Evolutionary conservation across 2,329 filamentous ascomycete species (phyloP).

Genomic region (Diplodia mutila): DNA sequence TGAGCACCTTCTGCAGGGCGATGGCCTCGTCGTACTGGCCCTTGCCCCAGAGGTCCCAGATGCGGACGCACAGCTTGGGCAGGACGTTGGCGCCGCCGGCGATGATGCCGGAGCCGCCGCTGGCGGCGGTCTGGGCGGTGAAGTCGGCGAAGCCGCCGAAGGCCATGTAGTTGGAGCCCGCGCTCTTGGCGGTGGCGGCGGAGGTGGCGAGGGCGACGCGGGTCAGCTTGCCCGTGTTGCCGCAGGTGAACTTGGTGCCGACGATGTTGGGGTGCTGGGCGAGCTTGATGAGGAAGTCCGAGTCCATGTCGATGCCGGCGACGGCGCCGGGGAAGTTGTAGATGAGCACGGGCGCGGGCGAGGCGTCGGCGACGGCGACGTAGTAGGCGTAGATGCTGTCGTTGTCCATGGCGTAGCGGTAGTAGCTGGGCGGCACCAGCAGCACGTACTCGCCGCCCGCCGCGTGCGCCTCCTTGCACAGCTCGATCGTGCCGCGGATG

Average conservation of each 20-base stretch:
- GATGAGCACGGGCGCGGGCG: slow-evolving; percentile 76
- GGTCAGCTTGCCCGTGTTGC: slow-evolving; percentile 86
- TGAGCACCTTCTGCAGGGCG: slow-evolving; percentile 75
- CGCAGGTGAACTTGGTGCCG: slow-evolving; percentile 90
- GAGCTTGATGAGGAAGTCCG: slow-evolving; percentile 79
- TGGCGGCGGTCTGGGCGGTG: slow-evolving; percentile 77
- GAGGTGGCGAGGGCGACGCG: slow-evolving; percentile 74
- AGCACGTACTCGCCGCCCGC: slow-evolving; percentile 81
- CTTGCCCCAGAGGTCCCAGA: slow-evolving; percentile 75
- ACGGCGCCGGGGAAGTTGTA: slow-evolving; percentile 94
- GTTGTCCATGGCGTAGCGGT: slow-evolving; percentile 75
- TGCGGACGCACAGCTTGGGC: slow-evolving; percentile 76
- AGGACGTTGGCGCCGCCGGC: slow-evolving; percentile 84
- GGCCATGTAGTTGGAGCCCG: slow-evolving; percentile 69
- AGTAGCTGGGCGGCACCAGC: slow-evolving; percentile 81
- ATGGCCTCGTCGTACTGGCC: slow-evolving; percentile 77
- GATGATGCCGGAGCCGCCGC: slow-evolving; percentile 81
- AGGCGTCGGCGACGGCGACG: slow-evolving; percentile 72
- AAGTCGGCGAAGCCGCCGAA: slow-evolving; percentile 90
- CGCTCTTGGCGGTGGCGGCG: slow-evolving; percentile 65
- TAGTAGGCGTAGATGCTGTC: slow-evolving; percentile 74
- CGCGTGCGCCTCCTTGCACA: slow-evolving; percentile 67
- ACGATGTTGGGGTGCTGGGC: slow-evolving; percentile 81
- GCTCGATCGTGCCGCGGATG: slow-evolving; percentile 77
- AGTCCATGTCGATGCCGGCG: slow-evolving; percentile 86